These are phyloP conservation scores for Amanita pallidorosea DNA, from an alignment of 768 basidiomycete species.

Conservation along the genomic window DNA sequence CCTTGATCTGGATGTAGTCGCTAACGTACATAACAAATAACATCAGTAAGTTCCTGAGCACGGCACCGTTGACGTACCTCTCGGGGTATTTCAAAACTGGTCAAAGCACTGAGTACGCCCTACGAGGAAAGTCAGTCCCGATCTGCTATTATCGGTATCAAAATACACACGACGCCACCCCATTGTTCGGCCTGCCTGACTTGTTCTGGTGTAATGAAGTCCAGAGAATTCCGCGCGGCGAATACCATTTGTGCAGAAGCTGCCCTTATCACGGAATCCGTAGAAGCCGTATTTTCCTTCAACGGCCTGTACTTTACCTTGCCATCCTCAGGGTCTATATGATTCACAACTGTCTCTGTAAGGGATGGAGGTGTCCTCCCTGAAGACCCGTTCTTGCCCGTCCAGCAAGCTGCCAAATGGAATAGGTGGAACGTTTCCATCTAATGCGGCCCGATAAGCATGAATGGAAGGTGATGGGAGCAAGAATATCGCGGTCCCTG, in stretches of 20 bases:
- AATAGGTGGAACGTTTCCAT: conserved; percentile 83
- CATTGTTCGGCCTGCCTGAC: conserved; percentile 52
- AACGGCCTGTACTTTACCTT: conserved; percentile 10
- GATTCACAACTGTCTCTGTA: conserved; percentile 31
- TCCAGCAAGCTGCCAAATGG: conserved; percentile 70
- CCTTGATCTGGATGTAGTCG: conserved; percentile 40
- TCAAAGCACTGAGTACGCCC: conserved; percentile 50
- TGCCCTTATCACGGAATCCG: conserved; percentile 46
- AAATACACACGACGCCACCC: conserved; percentile 34
- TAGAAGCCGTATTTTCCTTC: conserved; percentile 13
- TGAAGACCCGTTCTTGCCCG: conserved; percentile 9
- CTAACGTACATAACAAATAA: conserved; percentile 17
- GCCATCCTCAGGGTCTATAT: conserved; percentile 21
- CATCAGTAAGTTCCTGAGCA: background rate
- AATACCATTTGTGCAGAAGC: conserved; percentile 78
- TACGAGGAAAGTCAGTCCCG: conserved; percentile 8
- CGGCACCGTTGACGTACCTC: conserved; percentile 30
- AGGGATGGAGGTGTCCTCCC: conserved; percentile 26
- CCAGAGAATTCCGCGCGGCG: conserved; percentile 60
- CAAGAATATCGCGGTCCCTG: background rate
- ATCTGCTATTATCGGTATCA: conserved; percentile 6
- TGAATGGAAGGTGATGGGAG: background rate
- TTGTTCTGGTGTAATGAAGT: conserved; percentile 63
- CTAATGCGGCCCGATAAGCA: conserved; percentile 22
- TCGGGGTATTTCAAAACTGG: conserved; percentile 31